Conservation (phyloP, 208 protist species). For the Crithidia expoeki region DNA sequence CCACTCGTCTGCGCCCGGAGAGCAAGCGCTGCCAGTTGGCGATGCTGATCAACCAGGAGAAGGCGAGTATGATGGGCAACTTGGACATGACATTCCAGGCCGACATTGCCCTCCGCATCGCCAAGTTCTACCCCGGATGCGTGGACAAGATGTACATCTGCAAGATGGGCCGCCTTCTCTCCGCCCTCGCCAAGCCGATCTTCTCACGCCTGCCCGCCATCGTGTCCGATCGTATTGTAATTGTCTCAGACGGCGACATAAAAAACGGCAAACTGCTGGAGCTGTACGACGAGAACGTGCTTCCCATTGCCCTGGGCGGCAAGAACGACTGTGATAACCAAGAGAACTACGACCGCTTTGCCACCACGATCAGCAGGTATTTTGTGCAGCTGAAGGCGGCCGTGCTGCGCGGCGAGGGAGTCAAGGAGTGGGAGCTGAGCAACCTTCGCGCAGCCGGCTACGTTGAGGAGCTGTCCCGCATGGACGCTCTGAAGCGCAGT, state of each 20-base stretch:
- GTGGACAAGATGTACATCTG: conserved; percentile 58
- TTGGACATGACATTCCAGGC: conserved; percentile 50
- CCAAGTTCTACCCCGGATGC: conserved; percentile 60
- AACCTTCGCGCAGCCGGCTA: conserved; percentile 43
- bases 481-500: conserved; percentile 36
- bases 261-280: conserved; percentile 37
- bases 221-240: conserved; percentile 41
- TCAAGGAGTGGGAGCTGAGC: conserved; percentile 84
- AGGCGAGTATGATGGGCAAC: conserved; percentile 46
- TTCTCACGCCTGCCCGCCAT: conserved; percentile 41
- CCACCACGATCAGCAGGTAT: conserved; percentile 54
- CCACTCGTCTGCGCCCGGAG: conserved; percentile 39
- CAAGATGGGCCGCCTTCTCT: conserved; percentile 49
- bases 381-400: conserved; percentile 50
- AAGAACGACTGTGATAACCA: conserved; percentile 44
- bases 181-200: conserved; percentile 43
- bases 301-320: conserved; percentile 49
- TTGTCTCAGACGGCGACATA: conserved; percentile 35
- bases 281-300: conserved; percentile 34
- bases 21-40: conserved; percentile 40
- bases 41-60: conserved; percentile 54
- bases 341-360: conserved; percentile 28
- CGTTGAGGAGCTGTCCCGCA: conserved; percentile 19
- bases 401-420: conserved; percentile 43
- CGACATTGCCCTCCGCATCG: conserved; percentile 62